Evolutionary conservation across 352 stramenopile species (phyloP).

Genomic region (Phytophthora lateralis): DNA sequence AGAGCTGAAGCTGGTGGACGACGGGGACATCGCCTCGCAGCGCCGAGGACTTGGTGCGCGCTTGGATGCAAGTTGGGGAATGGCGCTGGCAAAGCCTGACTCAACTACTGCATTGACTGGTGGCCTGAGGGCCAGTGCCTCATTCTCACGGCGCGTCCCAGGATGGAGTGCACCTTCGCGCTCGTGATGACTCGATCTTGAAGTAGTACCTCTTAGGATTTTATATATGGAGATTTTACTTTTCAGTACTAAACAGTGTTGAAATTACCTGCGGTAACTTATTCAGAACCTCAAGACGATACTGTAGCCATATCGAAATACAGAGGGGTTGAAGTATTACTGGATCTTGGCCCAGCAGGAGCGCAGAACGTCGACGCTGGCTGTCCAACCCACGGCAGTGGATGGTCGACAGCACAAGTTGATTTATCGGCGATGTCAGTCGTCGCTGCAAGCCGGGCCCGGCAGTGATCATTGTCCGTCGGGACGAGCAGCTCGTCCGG

Average conservation of each 20-base stretch:
- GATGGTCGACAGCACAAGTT: conserved; percentile 11
- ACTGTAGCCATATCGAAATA: conserved; percentile 9
- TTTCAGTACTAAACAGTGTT: background rate
- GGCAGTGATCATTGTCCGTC: conserved; percentile 23
- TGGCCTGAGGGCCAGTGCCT: conserved; percentile 10
- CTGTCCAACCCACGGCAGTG: conserved; percentile 4
- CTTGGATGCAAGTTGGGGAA: conserved; percentile 29
- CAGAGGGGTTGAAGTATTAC: conserved; percentile 7
- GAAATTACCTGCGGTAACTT: background rate
- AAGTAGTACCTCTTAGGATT: conserved; percentile 1
- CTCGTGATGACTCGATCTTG: conserved; percentile 10
- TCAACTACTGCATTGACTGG: conserved; percentile 4
- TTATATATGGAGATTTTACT: background rate
- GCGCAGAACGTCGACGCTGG: conserved; percentile 1
- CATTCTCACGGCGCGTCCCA: conserved; percentile 31
- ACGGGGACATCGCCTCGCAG: conserved; percentile 30
- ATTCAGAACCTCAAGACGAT: background rate
- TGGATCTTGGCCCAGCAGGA: too few species aligned
- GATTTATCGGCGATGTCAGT: conserved; percentile 1
- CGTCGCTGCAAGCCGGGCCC: background rate
- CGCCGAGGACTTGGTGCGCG: background rate
- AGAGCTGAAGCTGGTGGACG: conserved; percentile 15
- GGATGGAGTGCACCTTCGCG: background rate
- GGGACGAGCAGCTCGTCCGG: conserved; percentile 6
- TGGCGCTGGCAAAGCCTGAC: conserved; percentile 19